Evolutionary conservation across 345 rosid species (phyloP), one percentile per base, ranked within the genome.

Genomic region (Salix dunnii): DNA sequence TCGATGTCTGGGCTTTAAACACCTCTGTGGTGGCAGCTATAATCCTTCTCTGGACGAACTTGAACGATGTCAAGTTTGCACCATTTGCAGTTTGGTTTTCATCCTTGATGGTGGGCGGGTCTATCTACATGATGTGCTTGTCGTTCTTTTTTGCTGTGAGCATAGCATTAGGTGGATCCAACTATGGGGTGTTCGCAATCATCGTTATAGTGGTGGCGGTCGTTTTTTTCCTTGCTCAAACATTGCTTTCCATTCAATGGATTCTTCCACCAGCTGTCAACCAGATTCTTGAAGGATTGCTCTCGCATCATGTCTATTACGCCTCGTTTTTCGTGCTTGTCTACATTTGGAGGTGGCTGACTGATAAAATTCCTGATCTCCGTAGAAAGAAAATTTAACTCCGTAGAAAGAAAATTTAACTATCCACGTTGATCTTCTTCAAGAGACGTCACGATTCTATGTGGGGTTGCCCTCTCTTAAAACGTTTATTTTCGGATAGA

Each of bases 81-180:
- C 21, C 68, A 14, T 30, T 28, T 33, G 68, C 20, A 20, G 4
- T 64, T 0, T 64, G 68, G 68, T 28, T 64, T 28, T 28, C 68
- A 0, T 64, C 68, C 4, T 27, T 64, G 14, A 27, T 64, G 20
- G 38, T 64, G 31, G 68, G 68, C 2, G 36, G 33, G 6, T 31
- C 68, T 18, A 64, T 64, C 16, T 64, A 64, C 68, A 64, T 64
- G 68, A 64, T 64, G 68, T 64, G 68, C 38, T 64, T 64, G 68
- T 36, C 68, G 1, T 64, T 64, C 68, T 27, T 33, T 28, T 64
- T 64, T 64, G 68, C 68, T 13, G 38, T 64, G 68, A 33, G 35
- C 33, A 64, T 64, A 16, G 38, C 68, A 64, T 28, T 64, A 18
- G 38, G 68, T 64, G 38, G 38, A 64, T 64, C 62, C 62, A 23